Conservation (phyloP, 371 early-diverging fungal genomes). For the Scutellospora calospora region DNA sequence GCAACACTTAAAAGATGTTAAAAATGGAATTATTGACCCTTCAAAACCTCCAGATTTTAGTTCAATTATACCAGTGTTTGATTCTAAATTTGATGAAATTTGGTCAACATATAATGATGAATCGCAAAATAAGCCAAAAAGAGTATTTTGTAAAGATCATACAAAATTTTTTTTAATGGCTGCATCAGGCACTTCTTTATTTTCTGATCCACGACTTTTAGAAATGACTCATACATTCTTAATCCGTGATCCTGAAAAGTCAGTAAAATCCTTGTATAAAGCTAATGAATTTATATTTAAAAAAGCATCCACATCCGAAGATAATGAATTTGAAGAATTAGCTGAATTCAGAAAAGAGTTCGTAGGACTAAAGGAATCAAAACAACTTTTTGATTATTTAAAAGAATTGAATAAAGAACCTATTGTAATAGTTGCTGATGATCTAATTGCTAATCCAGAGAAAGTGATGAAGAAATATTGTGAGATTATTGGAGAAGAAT, state of each 20-base stretch:
- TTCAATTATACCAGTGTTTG: not conserved
- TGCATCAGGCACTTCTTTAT: not conserved
- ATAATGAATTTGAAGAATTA: not conserved
- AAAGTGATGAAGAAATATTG: constrained; percentile 15
- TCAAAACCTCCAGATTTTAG: not conserved
- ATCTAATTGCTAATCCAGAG: not conserved
- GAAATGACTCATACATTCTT: constrained; percentile 8
- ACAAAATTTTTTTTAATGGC: not conserved
- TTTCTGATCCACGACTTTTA: not conserved
- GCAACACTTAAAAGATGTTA: not conserved
- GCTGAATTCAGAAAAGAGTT: not conserved
- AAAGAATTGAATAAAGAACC: not conserved
- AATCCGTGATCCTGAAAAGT: constrained; percentile 16
- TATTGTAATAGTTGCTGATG: constrained; percentile 25
- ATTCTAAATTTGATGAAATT: not conserved
- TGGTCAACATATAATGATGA: not conserved
- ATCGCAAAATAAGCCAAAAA: not conserved
- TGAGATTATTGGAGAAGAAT: constrained; percentile 12
- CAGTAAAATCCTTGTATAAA: constrained; percentile 13
- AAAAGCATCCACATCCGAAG: too few species aligned
- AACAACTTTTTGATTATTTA: not conserved
- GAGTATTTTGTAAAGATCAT: constrained; percentile 1
- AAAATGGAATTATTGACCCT: not conserved
- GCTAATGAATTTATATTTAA: not conserved
- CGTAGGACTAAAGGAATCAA: not conserved